These are phyloP conservation scores for Pilobolus umbonatus DNA, from an alignment of 192 early-diverging fungal species.

Conservation along the genomic window DNA sequence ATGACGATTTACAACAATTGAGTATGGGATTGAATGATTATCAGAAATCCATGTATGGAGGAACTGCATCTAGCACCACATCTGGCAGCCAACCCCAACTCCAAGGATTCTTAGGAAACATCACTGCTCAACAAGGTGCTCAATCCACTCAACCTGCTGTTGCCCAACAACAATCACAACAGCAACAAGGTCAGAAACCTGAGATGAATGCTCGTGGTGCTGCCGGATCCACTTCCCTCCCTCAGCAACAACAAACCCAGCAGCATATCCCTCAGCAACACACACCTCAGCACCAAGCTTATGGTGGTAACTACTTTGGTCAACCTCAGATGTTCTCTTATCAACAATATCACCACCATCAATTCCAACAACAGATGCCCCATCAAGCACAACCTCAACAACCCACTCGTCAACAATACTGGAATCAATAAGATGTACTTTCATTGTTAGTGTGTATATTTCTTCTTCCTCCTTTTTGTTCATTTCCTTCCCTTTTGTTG, in stretches of 20 bases:
- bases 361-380: slow-evolving; percentile 31
- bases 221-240: neutral
- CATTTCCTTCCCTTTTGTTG: slow-evolving; percentile 19
- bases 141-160: slow-evolving; percentile 21
- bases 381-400: slow-evolving; percentile 33
- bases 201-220: slow-evolving; percentile 4
- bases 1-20: slow-evolving; percentile 41
- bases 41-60: slow-evolving; percentile 38
- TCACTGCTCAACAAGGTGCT: slow-evolving; percentile 28
- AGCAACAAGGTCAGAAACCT: slow-evolving; percentile 27
- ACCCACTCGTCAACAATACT: slow-evolving; percentile 33
- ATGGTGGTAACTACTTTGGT: slow-evolving; percentile 18
- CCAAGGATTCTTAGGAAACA: slow-evolving; percentile 23
- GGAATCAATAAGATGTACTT: slow-evolving; percentile 35
- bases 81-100: slow-evolving; percentile 16
- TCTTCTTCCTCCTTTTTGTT: slow-evolving; percentile 10
- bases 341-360: slow-evolving; percentile 42
- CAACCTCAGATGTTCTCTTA: slow-evolving; percentile 45
- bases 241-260: slow-evolving; percentile 24
- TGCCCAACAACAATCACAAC: slow-evolving; percentile 19
- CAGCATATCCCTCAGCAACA: slow-evolving; percentile 29
- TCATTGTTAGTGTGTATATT: slow-evolving; percentile 9
- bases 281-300: slow-evolving; percentile 19
- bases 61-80: neutral
- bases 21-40: slow-evolving; percentile 32